Conservation (phyloP, 805 yeast genomes). For the Komagataella kurtzmanii region DNA sequence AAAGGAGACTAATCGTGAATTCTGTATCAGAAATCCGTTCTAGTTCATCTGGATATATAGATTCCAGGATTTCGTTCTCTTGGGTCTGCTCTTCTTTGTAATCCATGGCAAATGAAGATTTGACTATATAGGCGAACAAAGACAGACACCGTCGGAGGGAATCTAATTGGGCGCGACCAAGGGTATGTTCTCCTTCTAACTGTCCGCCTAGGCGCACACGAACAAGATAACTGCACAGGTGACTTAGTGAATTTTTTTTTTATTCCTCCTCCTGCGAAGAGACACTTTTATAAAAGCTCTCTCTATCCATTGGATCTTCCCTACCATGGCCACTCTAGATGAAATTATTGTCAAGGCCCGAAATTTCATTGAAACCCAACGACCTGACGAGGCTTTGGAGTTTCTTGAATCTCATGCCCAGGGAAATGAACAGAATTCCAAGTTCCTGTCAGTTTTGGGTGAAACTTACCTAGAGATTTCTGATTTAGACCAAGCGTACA, state of each 20-base stretch:
- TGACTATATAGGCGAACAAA: not conserved
- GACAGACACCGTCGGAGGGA: not conserved
- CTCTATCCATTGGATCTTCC: not conserved
- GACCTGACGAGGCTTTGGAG: slow-evolving; percentile 41
- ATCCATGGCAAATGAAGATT: slow-evolving; percentile 34
- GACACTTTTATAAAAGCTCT: not conserved
- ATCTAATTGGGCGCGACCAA: not conserved
- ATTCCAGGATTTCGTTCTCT: slow-evolving; percentile 79
- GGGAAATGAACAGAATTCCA: slow-evolving; percentile 26
- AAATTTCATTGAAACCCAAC: slow-evolving; percentile 29
- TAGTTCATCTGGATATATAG: slow-evolving; percentile 90
- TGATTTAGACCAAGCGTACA: slow-evolving; percentile 66
- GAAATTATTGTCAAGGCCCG: slow-evolving; percentile 23
- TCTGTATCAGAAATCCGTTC: slow-evolving; percentile 27
- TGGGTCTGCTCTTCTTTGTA: slow-evolving; percentile 74
- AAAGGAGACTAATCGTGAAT: slow-evolving; percentile 41
- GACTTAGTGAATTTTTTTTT: not conserved
- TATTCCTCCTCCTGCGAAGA: not conserved
- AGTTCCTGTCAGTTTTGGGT: slow-evolving; percentile 44
- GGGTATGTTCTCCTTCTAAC: not conserved
- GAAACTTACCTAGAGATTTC: slow-evolving; percentile 74
- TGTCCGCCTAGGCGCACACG: not conserved
- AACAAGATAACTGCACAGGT: not conserved
- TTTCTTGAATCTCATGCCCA: slow-evolving; percentile 24
- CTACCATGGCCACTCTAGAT: not conserved